A percentile compares a stretch with the other conserved stretches of the same genome.
phyloP scores from a whole-genome alignment of 257 asterid species.

The Ajuga chamaepitys region DNA sequence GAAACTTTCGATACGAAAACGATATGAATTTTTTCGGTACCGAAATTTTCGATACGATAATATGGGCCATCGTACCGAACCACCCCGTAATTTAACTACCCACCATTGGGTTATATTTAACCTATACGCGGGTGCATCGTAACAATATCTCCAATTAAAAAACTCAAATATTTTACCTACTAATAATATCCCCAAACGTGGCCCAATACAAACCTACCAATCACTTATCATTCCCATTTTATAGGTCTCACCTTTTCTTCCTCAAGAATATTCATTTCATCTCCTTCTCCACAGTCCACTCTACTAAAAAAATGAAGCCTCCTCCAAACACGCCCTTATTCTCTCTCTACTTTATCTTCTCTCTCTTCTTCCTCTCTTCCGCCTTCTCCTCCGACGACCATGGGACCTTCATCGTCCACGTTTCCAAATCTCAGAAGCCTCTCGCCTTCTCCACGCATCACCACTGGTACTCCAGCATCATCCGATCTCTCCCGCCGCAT shows the following conservation, averaged over 20 bases:
- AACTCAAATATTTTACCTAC: background rate
- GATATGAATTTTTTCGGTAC: too few relatives aligned
- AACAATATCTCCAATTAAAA: background rate
- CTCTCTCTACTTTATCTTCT: slow-evolving; percentile 17
- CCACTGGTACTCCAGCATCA: slow-evolving; percentile 67
- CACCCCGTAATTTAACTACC: too few relatives aligned
- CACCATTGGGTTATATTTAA: too few relatives aligned
- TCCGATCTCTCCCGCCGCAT: slow-evolving; percentile 52
- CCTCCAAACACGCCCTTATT: slow-evolving; percentile 19
- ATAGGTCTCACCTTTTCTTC: background rate
- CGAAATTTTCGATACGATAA: too few relatives aligned
- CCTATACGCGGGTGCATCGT: too few relatives aligned
- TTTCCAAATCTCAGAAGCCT: slow-evolving; percentile 58
- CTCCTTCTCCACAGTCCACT: slow-evolving; percentile 8
- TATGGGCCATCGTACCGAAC: too few relatives aligned
- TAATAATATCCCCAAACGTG: slow-evolving; percentile 18
- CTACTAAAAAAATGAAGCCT: slow-evolving; percentile 19
- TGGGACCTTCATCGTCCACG: slow-evolving; percentile 75
- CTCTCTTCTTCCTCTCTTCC: slow-evolving; percentile 23
- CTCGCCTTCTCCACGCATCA: slow-evolving; percentile 53
- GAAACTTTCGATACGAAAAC: too few relatives aligned
- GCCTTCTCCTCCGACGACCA: slow-evolving; percentile 33
- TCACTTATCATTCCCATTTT: slow-evolving; percentile 3
- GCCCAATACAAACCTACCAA: slow-evolving; percentile 18
- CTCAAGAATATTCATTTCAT: slow-evolving; percentile 9